These are phyloP conservation scores for Hordeum vulgare DNA, from an alignment of 176 grass and related monocot genomes.

Conservation along the genomic window MorexV3_pseudomolecules_assembly NC_058520.1:48840846-48841345, in stretches of 20 bases:
- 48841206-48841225: conserved; percentile 99
- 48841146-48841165: conserved; percentile 7
- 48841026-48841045: conserved; percentile 85
- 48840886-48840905: conserved; percentile 74
- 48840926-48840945: conserved; percentile 4
- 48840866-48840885: conserved; percentile 99
- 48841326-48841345: conserved; percentile 12
- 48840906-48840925: background rate
- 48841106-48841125: conserved; percentile 53
- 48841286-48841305: conserved; percentile 77
- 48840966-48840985: conserved; percentile 55
- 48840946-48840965: background rate
- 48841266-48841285: conserved; percentile 85
- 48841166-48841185: background rate
- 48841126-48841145: background rate
- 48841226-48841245: conserved; percentile 94
- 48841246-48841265: conserved; percentile 92
- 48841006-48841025: conserved; percentile 88
- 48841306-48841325: conserved; percentile 88
- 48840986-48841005: conserved; percentile 99
- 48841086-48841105: conserved; percentile 96
- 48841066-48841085: conserved; percentile 99
- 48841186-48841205: conserved; percentile 82
- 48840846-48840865: conserved; percentile 99
- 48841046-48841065: conserved; percentile 93